A percentile compares a stretch with the other conserved stretches of the same genome.
Evolutionary conservation across 345 rosid species (phyloP).

Genomic region (Geranium brycei): DNA sequence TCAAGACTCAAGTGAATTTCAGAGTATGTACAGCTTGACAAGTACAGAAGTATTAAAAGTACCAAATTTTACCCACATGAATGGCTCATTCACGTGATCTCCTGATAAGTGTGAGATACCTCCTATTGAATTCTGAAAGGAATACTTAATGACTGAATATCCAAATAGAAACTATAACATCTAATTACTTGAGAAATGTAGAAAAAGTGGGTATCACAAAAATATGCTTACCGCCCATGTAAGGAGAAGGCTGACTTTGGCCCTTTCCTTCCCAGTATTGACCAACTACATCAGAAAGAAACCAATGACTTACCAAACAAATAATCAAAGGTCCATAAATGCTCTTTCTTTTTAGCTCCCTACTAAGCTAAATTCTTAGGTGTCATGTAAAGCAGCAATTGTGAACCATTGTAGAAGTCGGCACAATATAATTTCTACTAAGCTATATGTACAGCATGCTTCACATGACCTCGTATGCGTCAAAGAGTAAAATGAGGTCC

Average conservation of each 20-base stretch:
- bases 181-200: slow-evolving; percentile 4
- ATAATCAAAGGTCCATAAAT: neutral
- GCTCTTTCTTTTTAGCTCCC: neutral
- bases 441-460: too few relatives aligned
- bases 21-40: slow-evolving; percentile 1
- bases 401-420: neutral
- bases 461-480: neutral
- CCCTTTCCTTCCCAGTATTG: slow-evolving; percentile 93
- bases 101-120: slow-evolving; percentile 81
- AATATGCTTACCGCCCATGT: slow-evolving; percentile 84
- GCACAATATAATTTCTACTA: too few relatives aligned
- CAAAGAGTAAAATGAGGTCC: neutral
- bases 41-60: slow-evolving; percentile 4
- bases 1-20: neutral
- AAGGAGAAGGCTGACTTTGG: slow-evolving; percentile 83
- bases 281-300: slow-evolving; percentile 47
- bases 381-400: neutral
- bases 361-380: neutral
- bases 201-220: slow-evolving; percentile 1
- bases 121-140: slow-evolving; percentile 79
- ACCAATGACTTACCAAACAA: neutral
- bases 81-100: slow-evolving; percentile 92
- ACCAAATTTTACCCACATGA: slow-evolving; percentile 45
- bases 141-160: slow-evolving; percentile 20
- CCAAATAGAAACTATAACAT: neutral